Evolutionary conservation across 1,284 basidiomycete species (phyloP), one percentile per base, ranked within the genome.

Genomic region (Mycena citricolor): DNA sequence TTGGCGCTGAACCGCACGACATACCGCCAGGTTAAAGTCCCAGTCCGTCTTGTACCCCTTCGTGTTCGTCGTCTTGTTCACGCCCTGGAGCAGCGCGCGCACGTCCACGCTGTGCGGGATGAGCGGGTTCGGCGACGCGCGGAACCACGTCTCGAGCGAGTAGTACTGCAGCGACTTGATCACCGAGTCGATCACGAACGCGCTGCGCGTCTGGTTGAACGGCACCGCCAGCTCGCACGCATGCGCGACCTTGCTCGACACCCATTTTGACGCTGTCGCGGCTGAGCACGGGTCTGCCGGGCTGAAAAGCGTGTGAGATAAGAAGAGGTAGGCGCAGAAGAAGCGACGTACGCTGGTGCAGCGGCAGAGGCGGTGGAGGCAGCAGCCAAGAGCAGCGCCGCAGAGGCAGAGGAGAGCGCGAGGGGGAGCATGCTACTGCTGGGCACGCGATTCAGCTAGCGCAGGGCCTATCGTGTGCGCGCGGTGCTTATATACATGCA

Each of bases 181-280:
- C 16, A 33, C 26, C 28, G 51, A 50, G 17, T 50, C 47, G 5
- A 52, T 26, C 4, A 52, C 35, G 14, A 41, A 20, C 24, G 42
- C 11, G n/a, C 51, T 52, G 5, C 51, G 38, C 10, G 47, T 43
- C 39, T 42, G 45, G 43, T 50, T 39, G 28, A 46, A 52, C 2
- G 51, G 51, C 4, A 52, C 47, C 22, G 35, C 43, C 4, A 52
- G 36, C 51, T 52, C 51, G 40, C 51, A 52, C 1, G 47, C 51
- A 36, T 52, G 51, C 2, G 47, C 51, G 3, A 34, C 12, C 32
- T 42, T 23, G 39, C 42, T 45, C 8, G 51, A 52, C 14, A 52
- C 43, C 51, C 51, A 52, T 35, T 32, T 36, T 4, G 51, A 28
- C 13, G 43, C 39, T 22, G 47, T n/a, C 11, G 51, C 51, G 2